These are phyloP conservation scores for Xylariaceae sp. DNA, from an alignment of 2,329 filamentous ascomycete species.

Conservation along the genomic window DNA sequence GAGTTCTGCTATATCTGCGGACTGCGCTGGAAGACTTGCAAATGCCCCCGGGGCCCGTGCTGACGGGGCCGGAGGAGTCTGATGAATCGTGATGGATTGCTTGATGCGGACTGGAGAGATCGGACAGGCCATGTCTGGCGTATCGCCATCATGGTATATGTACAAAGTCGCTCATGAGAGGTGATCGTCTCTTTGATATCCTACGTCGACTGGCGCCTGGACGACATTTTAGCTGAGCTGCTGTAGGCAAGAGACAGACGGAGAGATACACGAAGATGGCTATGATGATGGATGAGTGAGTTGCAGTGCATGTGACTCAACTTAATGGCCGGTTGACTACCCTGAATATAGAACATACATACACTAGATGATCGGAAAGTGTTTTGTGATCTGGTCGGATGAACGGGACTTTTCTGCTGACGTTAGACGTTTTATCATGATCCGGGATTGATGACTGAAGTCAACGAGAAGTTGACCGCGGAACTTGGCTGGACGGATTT, in stretches of 20 bases:
- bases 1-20: conserved; percentile 33
- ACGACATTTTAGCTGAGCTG: background rate
- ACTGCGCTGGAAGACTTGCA: conserved; percentile 27
- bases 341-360: background rate
- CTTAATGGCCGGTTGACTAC: background rate
- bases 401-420: background rate
- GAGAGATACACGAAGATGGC: background rate
- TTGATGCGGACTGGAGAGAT: background rate
- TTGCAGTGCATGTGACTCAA: background rate
- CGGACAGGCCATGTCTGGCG: background rate
- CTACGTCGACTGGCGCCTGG: too few species aligned
- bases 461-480: too few species aligned
- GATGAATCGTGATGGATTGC: background rate
- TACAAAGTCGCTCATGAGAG: background rate
- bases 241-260: background rate
- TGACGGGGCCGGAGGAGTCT: background rate
- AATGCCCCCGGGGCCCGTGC: conserved; percentile 35
- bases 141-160: too few species aligned
- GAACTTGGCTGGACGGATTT: too few species aligned
- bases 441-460: too few species aligned
- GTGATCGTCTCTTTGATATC: background rate
- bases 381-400: background rate
- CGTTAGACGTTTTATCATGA: background rate
- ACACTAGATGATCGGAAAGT: background rate
- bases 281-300: background rate